phyloP scores from a whole-genome alignment of 441 rosid genomes.

The Adansonia gregorii region DNA sequence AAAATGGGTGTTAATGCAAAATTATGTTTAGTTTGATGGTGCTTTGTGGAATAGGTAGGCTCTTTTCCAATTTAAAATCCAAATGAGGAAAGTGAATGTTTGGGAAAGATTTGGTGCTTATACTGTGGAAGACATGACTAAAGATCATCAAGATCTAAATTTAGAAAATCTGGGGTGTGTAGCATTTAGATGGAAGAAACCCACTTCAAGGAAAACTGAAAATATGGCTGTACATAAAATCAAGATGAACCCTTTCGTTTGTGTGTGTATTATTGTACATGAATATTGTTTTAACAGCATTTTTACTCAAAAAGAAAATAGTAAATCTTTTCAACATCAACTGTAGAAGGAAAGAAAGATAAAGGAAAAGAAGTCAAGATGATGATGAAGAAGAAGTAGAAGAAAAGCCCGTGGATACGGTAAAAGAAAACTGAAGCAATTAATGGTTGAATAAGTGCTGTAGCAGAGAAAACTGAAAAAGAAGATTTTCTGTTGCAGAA shows the following conservation, averaged over 20 bases:
- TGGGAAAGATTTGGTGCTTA: constrained; percentile 34
- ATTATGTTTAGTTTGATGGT: constrained; percentile 2
- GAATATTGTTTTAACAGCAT: constrained; percentile 3
- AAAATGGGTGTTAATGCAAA: constrained; percentile 18
- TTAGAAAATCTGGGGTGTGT: constrained; percentile 38
- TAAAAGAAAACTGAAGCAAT: constrained; percentile 28
- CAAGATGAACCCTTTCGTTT: constrained; percentile 27
- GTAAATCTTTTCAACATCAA: constrained; percentile 15
- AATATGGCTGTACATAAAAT: constrained; percentile 38
- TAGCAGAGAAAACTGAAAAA: constrained; percentile 28
- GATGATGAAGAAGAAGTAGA: constrained; percentile 19
- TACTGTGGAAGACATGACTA: constrained; percentile 57
- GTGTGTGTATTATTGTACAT: neutral
- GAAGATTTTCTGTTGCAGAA: constrained; percentile 28
- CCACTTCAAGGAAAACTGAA: constrained; percentile 39
- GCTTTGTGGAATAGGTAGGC: constrained; percentile 14
- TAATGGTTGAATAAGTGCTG: constrained; percentile 30
- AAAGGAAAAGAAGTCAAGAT: constrained; percentile 7
- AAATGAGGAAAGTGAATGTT: constrained; percentile 54
- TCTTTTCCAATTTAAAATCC: constrained; percentile 31
- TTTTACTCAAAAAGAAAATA: constrained; percentile 16
- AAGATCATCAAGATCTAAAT: constrained; percentile 43
- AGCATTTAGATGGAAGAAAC: constrained; percentile 25
- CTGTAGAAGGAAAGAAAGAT: constrained; percentile 2
- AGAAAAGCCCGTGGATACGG: constrained; percentile 12